Base-by-base conservation (phyloP, 345 rosid species). In the Camelina laxa region DNA sequence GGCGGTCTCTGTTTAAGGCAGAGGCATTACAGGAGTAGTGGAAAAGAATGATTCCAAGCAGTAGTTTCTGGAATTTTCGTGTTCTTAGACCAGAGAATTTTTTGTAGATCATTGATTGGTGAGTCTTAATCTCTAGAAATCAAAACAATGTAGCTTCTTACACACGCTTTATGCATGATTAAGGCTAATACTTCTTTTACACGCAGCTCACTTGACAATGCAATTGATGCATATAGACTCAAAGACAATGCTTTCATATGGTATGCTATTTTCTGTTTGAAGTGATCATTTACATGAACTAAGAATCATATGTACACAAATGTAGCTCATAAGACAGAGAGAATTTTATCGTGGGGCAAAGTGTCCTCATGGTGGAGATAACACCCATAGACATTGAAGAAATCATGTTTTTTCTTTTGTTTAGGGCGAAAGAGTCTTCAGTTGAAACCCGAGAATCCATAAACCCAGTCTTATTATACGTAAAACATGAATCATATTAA, bases 1-100 rank as follows among this genome's bases (percentile, higher is more conserved):
- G 78, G 72, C 16, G 24, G 16, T 24, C 68, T 67, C 38, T 49
- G 47, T 67, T 60, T 75, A 27, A 38, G 0, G 14, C 19, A 48
- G 54, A 75, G 53, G 67, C 60, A 14, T 24, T 16, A n/a, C 45
- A 48, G 7, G 24, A 54, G 48, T 15, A 27, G 60, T 16, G 30
- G 5, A 61, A 38, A 39, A 39, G 5, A 39, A 39, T 42, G 60
- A 24, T 30, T 5, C 4, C 5, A 21, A 21, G 66, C 31, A 38
- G 14, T 14, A 38, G 8, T 14, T 44, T 10, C 48, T 42, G 39
- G 21, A 54, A 2, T 15, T 72, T 20, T 10, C 4, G 33, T 63
- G 56, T 64, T 53, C 42, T 63, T 72, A 54, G 12, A 72, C 17
- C 9, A 70, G 19, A 47, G 8, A 24, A n/a, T 54, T 36, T 60